Evolutionary conservation across 192 early-diverging fungal species (phyloP).

Genomic region (Coemansia sp.): DNA sequence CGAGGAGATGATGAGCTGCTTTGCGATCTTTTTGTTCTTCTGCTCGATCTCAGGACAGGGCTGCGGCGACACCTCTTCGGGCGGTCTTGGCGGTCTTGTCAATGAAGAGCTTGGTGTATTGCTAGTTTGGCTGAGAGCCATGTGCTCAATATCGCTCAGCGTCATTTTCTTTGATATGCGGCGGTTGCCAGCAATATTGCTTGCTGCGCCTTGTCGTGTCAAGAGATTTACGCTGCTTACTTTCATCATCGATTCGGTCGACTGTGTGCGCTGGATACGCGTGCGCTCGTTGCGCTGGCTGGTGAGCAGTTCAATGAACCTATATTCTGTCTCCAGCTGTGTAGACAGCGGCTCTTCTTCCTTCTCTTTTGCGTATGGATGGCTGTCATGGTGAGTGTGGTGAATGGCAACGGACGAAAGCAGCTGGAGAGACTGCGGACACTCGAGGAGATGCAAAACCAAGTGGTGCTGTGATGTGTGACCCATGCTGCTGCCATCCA

Average conservation of each 20-base stretch:
- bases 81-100: not conserved
- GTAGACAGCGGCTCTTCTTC: not conserved
- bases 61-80: not conserved
- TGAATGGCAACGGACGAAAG: conserved; percentile 5
- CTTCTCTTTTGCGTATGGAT: not conserved
- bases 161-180: conserved; percentile 32
- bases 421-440: conserved; percentile 8
- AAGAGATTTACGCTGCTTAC: not conserved
- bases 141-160: conserved; percentile 44
- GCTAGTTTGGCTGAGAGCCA: conserved; percentile 13
- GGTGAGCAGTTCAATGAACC: conserved; percentile 31
- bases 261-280: conserved; percentile 43
- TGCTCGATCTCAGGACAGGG: conserved; percentile 22
- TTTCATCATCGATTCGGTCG: conserved; percentile 28
- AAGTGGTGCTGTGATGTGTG: conserved; percentile 1
- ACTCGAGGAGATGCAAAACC: conserved; percentile 38
- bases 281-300: conserved; percentile 19
- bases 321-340: conserved; percentile 15
- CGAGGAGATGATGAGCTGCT: conserved; percentile 52
- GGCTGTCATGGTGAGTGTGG: not conserved
- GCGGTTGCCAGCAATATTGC: not conserved
- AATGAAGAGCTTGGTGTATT: not conserved
- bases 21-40: conserved; percentile 48
- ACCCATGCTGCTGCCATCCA: not conserved
- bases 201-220: conserved; percentile 12